Evolutionary conservation across 441 rosid genomes (phyloP), one percentile per base, ranked within the genome.

Genomic region (Syzygium malaccense): DNA sequence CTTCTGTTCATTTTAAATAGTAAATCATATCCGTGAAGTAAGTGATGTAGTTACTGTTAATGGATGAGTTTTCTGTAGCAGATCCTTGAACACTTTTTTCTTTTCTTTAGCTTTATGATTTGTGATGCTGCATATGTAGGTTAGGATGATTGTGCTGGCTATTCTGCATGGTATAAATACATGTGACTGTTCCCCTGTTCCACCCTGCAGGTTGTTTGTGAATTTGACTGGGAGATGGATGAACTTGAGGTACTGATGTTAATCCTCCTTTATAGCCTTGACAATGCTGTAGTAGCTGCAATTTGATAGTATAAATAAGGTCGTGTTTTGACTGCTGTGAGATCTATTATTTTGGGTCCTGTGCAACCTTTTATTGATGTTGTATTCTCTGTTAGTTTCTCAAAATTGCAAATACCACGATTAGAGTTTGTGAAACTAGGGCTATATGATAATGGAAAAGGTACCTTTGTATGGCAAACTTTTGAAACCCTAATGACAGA

Each of bases 151-250:
- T 56, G 49, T 33, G 53, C 45, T 85, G 48, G n/a, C 68, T 4
- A 53, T 30, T 33, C 68, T 55, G 18, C 66, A 20, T 56, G 64
- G 41, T 85, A 75, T 0, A 4, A 12, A 41, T 41, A 41, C 48
- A 86, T 57, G 58, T 68, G 71, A 56, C 86, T 12, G 7, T 84
- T 84, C 28, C 32, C 45, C 37, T 88, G 41, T 89, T 75, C 57
- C 45, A 87, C 51, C 56, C 71, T 95, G 94, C 96, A 98, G 99
- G 93, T 96, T 90, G 92, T 97, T 45, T 95, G 99, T 88, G 99
- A 96, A 88, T 98, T 95, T 91, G 99, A 98, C 92, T 98, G 99
- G 99, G 97, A 94, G 85, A 32, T 96, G 54, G 99, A 98, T 85
- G 96, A 96, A 85, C 92, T 95, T 90, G 95, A 98, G 95, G 99